These are phyloP conservation scores for Spergularia marina DNA, from an alignment of 148 eudicot genomes.

Conservation along the genomic window DNA sequence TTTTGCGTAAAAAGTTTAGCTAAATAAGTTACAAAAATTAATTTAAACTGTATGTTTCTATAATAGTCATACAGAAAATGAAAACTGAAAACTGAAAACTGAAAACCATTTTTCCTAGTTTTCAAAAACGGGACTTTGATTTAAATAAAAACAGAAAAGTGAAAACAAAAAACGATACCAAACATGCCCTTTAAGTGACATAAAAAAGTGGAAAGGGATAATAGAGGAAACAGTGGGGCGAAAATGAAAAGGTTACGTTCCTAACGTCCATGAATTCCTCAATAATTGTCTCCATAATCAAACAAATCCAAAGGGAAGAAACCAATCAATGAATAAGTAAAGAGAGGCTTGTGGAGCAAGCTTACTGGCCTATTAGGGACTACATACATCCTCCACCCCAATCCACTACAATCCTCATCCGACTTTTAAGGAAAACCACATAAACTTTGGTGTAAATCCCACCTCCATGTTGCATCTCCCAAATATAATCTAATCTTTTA, in stretches of 20 bases:
- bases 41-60: too few species aligned
- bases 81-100: too few species aligned
- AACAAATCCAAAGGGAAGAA: constrained; percentile 8
- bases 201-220: background rate
- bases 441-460: background rate
- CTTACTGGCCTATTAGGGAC: background rate
- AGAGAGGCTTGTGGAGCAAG: background rate
- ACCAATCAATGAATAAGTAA: background rate
- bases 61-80: too few species aligned
- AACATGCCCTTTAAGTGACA: too few species aligned
- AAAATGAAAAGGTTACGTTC: constrained; percentile 1
- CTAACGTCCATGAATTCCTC: background rate
- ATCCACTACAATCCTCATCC: background rate
- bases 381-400: background rate
- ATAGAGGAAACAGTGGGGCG: background rate
- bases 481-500: too few species aligned
- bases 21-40: too few species aligned
- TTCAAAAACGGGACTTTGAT: too few species aligned
- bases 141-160: too few species aligned
- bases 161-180: too few species aligned
- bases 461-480: background rate
- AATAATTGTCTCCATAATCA: constrained; percentile 10
- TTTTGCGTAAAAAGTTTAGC: too few species aligned
- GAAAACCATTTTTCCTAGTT: too few species aligned
- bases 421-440: constrained; percentile 7